A percentile compares a stretch with the other conserved stretches of the same genome.
Evolutionary conservation across 2,329 filamentous ascomycete genomes (phyloP).

Genomic region (Pyrenophora teres): DNA sequence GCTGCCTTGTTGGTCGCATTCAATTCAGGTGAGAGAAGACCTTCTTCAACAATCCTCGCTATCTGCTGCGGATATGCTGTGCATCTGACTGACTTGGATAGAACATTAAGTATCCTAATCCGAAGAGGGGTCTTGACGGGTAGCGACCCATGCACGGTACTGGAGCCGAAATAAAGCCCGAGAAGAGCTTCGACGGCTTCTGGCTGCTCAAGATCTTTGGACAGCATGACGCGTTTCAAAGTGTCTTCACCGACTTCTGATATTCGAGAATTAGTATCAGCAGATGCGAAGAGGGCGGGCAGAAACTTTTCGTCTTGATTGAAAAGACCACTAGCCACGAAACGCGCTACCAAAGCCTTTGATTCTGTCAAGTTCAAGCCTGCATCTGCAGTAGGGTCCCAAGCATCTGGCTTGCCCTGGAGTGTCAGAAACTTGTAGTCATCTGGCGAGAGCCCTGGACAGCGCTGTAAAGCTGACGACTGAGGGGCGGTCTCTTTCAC

Average conservation of each 20-base stretch:
- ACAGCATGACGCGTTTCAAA: slow-evolving; percentile 73
- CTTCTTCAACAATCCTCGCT: slow-evolving; percentile 69
- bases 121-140: slow-evolving; percentile 69
- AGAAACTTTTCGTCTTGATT: slow-evolving; percentile 81
- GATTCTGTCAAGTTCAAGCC: slow-evolving; percentile 71
- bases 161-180: slow-evolving; percentile 67
- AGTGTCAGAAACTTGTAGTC: slow-evolving; percentile 72
- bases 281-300: slow-evolving; percentile 80
- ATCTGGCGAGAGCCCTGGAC: slow-evolving; percentile 65
- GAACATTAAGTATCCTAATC: slow-evolving; percentile 73
- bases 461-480: slow-evolving; percentile 46
- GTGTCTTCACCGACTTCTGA: slow-evolving; percentile 87
- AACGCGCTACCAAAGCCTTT: slow-evolving; percentile 69
- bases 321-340: slow-evolving; percentile 86
- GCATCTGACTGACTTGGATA: slow-evolving; percentile 76
- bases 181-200: slow-evolving; percentile 69
- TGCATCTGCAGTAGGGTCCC: slow-evolving; percentile 64
- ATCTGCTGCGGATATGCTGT: slow-evolving; percentile 72
- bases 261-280: slow-evolving; percentile 79
- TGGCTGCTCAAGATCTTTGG: slow-evolving; percentile 73
- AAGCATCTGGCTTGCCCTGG: slow-evolving; percentile 70
- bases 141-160: slow-evolving; percentile 48
- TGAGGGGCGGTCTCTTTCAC: slow-evolving; percentile 48
- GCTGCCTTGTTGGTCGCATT: slow-evolving; percentile 50
- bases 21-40: slow-evolving; percentile 58